phyloP scores from a whole-genome alignment of 176 grass and related monocot genomes.

The Zoysia japonica region DNA sequence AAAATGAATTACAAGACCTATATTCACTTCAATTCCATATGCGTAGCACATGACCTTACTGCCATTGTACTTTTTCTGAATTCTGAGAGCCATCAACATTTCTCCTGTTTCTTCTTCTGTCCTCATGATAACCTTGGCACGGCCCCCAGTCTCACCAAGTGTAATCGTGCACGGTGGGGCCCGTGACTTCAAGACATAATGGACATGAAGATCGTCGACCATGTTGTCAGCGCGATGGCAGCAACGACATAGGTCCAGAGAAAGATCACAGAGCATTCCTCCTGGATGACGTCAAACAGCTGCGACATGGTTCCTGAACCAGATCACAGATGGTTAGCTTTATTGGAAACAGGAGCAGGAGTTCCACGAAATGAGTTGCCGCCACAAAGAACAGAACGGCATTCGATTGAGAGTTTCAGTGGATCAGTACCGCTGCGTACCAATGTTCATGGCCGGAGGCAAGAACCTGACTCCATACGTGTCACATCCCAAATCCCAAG shows the following conservation, averaged over 20 bases:
- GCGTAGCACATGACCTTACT: not conserved
- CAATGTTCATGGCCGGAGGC: conserved; percentile 89
- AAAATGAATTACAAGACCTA: not conserved
- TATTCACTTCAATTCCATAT: not conserved
- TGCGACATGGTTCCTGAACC: conserved; percentile 72
- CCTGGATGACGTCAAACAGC: conserved; percentile 66
- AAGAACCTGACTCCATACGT: too few species aligned
- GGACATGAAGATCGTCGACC: conserved; percentile 83
- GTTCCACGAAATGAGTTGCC: not conserved
- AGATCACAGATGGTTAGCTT: conserved; percentile 1
- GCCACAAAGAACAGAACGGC: not conserved
- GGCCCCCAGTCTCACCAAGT: not conserved
- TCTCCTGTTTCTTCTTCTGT: not conserved
- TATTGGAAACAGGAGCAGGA: not conserved
- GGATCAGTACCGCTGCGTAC: conserved; percentile 11
- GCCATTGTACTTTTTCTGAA: not conserved
- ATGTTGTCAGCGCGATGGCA: conserved; percentile 60
- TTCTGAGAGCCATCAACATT: not conserved
- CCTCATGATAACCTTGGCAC: not conserved
- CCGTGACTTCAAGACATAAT: conserved; percentile 45
- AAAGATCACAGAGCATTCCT: conserved; percentile 82
- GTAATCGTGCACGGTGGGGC: not conserved
- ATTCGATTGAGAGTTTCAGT: not conserved
- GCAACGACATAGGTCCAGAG: conserved; percentile 67
- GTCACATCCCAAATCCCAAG: too few species aligned